phyloP scores from a whole-genome alignment of 345 rosid species.

The Pistacia vera region DNA sequence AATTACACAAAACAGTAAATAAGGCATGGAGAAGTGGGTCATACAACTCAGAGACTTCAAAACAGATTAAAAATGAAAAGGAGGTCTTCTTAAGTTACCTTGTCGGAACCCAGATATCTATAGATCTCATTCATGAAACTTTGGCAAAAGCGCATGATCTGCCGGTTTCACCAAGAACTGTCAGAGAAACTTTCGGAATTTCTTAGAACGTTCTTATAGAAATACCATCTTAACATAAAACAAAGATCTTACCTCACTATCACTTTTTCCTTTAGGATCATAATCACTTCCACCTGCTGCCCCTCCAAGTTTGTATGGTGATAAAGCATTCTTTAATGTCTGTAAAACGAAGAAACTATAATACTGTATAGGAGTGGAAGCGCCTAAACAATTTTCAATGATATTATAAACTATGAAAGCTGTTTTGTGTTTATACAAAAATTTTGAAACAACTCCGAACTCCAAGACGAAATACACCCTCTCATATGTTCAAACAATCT shows the following conservation, averaged over 20 bases:
- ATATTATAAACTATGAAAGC: not conserved
- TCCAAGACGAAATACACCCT: too few species aligned
- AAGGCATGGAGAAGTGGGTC: constrained; percentile 1
- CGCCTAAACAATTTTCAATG: not conserved
- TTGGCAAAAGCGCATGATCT: constrained; percentile 99
- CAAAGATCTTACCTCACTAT: constrained; percentile 69
- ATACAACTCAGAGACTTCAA: constrained; percentile 12
- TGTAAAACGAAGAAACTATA: constrained; percentile 31
- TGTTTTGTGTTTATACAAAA: too few species aligned
- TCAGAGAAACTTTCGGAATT: constrained; percentile 26
- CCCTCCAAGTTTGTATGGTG: constrained; percentile 68
- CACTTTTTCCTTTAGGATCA: constrained; percentile 39
- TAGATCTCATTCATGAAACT: constrained; percentile 96
- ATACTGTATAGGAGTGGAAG: not conserved
- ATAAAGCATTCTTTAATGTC: constrained; percentile 92
- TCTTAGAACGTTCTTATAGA: constrained; percentile 21
- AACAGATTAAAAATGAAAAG: constrained; percentile 8
- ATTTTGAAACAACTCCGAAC: too few species aligned
- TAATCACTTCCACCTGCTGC: too few species aligned
- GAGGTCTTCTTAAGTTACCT: constrained; percentile 44
- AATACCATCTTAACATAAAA: constrained; percentile 18
- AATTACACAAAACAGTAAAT: constrained; percentile 14
- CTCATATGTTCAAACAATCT: too few species aligned
- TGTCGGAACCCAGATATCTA: constrained; percentile 88
- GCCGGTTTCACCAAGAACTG: constrained; percentile 41